phyloP scores from a whole-genome alignment of 495 filamentous ascomycete genomes.

The Talaromyces borbonicus region DNA sequence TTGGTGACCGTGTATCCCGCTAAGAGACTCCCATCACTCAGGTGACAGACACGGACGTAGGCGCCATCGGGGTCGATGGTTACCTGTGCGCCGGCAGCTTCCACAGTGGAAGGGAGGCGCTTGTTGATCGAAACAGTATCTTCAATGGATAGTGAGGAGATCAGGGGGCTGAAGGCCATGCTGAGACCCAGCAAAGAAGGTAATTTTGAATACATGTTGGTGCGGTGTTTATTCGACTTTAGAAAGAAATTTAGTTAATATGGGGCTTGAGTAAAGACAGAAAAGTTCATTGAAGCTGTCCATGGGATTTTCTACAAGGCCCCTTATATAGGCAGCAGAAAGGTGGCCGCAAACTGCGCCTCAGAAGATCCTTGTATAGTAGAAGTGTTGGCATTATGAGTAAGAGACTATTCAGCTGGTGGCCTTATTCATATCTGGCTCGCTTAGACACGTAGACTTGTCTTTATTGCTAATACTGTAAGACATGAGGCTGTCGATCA shows the following conservation, averaged over 20 bases:
- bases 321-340: background rate
- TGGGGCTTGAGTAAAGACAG: background rate
- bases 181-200: background rate
- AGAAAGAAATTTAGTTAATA: background rate
- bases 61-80: slow-evolving; percentile 20
- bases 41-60: slow-evolving; percentile 38
- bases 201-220: background rate
- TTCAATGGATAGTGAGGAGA: background rate
- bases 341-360: background rate
- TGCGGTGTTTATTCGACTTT: background rate
- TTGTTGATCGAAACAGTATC: background rate
- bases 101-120: background rate
- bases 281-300: background rate
- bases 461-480: too few species aligned
- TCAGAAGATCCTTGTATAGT: background rate
- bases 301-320: background rate
- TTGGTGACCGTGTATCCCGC: slow-evolving; percentile 29
- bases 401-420: slow-evolving; percentile 5
- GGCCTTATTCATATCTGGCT: slow-evolving; percentile 7
- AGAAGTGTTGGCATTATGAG: background rate
- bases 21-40: slow-evolving; percentile 32
- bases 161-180: background rate
- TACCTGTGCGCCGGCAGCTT: slow-evolving; percentile 1
- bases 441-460: too few species aligned
- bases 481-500: too few species aligned